Conservation (phyloP, 805 yeast species). For the Myxozyma geophila region DNA sequence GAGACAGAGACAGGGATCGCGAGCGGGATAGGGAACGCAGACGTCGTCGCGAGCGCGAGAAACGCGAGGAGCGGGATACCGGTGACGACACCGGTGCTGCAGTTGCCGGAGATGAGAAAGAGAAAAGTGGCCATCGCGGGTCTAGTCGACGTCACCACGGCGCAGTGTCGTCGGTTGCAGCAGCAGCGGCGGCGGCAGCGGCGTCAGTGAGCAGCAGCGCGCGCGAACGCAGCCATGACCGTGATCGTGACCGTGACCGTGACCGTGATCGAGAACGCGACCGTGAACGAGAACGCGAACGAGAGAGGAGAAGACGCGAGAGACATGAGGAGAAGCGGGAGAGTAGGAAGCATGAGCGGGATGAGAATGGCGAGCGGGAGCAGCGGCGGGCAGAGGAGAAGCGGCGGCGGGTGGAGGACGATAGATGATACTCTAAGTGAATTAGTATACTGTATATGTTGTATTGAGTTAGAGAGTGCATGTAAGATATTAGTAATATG, state of each 20-base stretch:
- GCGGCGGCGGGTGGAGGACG: neutral
- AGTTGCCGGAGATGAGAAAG: too few species aligned
- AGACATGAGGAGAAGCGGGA: conserved; percentile 9
- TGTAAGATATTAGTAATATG: too few species aligned
- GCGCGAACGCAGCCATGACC: neutral
- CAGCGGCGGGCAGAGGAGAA: neutral
- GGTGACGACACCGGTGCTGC: too few species aligned
- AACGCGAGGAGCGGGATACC: conserved; percentile 12
- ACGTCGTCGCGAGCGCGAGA: conserved; percentile 8
- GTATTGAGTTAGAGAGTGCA: neutral
- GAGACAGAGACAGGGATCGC: neutral
- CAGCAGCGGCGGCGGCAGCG: too few species aligned
- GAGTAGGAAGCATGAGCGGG: conserved; percentile 21
- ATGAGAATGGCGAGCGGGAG: conserved; percentile 4
- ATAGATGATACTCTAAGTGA: neutral
- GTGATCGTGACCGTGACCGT: too few species aligned
- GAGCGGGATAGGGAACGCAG: conserved; percentile 15
- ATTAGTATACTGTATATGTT: neutral
- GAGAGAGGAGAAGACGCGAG: conserved; percentile 21
- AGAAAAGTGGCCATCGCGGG: too few species aligned
- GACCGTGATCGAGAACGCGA: conserved; percentile 10
- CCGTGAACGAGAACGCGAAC: conserved; percentile 12
- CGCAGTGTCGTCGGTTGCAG: too few species aligned
- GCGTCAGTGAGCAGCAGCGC: neutral
- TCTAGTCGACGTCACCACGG: too few species aligned